Evolutionary conservation across 176 grass and related monocot species (phyloP), one percentile per base, ranked within the genome.

Genomic region (Aechmea fasciata): DNA sequence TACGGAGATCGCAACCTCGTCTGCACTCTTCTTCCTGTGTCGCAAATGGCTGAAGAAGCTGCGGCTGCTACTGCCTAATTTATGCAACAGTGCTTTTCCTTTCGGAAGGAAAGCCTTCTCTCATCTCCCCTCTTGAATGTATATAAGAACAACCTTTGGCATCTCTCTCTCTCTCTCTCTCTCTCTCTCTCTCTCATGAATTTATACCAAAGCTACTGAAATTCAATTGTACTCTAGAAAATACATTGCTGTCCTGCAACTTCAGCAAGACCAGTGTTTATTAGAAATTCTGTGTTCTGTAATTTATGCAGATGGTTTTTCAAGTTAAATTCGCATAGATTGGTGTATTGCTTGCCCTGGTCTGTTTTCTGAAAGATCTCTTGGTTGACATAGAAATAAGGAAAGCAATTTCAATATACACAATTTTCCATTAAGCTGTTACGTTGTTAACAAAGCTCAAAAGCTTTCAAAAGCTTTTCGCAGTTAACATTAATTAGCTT

Each of bases 1-100:
- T 99, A 99, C 24, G 95, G 95, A 2, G 95, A 99, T 63, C 89
- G 95, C 49, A 93, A 99, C 74, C 89, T 99, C 72, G 78, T 90
- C 73, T 94, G 82, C 82, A 99, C 95, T 49, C 95, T 94, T 70
- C 87, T 86, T n/a, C 86, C 86, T 11, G 87, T 75, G 10, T 78
- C 89, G 49, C 84, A 94, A 79, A 88, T 90, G 77, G 67, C 87
- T 12, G 95, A 99, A 71, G 95, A 94, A 84, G 90, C 84, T 63
- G 87, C 94, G 6, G 94, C 86, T 64, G 94, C 95, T 49, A 88
- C 84, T 29, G 95, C 95, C 5, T 97, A 83, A 85, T 66, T 68
- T 75, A 69, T 64, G 18, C 13, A 68, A 49, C 52, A 77, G 73
- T 48, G 69, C 71, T 53, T 52, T 50, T 51, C 13, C 65, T 59